A percentile compares a stretch with the other conserved stretches of the same genome.
These are phyloP conservation scores for Triticum monococcum DNA, from an alignment of 176 grass and related monocot genomes.

Conservation along the genomic window DNA sequence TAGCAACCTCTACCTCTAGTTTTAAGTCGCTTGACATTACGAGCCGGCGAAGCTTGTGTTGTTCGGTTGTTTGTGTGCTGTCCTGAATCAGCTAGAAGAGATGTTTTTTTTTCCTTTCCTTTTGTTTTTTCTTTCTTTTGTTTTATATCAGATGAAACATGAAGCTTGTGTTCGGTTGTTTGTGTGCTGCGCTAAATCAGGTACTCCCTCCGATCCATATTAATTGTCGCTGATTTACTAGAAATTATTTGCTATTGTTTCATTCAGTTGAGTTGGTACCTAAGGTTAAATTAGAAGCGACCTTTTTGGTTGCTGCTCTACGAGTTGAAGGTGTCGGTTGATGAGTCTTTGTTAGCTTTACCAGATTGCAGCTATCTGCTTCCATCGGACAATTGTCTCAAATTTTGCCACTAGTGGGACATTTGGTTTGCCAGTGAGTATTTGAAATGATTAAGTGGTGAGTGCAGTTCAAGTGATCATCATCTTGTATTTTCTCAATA, in stretches of 20 bases:
- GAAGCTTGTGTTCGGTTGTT: not conserved
- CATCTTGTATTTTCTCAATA: not conserved
- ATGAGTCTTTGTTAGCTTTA: too few relatives aligned
- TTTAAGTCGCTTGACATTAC: not conserved
- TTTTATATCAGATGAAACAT: not conserved
- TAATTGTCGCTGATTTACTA: too few relatives aligned
- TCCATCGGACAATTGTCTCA: too few relatives aligned
- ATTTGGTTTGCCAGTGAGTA: not conserved
- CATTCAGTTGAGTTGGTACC: not conserved
- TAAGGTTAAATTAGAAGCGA: too few relatives aligned
- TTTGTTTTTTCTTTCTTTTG: not conserved
- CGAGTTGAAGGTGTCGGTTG: too few relatives aligned
- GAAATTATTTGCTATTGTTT: not conserved
- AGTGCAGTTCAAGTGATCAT: not conserved
- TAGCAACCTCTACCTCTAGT: not conserved
- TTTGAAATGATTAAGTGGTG: not conserved
- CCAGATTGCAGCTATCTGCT: too few relatives aligned
- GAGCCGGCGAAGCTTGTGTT: not conserved
- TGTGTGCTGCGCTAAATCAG: not conserved
- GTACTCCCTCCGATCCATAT: too few relatives aligned
- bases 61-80: constrained; percentile 4
- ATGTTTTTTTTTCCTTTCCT: not conserved
- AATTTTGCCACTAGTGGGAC: not conserved
- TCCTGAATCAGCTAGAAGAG: not conserved
- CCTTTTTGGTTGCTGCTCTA: too few relatives aligned